phyloP scores from a whole-genome alignment of 345 rosid genomes.

The Bretschneidera sinensis region DNA sequence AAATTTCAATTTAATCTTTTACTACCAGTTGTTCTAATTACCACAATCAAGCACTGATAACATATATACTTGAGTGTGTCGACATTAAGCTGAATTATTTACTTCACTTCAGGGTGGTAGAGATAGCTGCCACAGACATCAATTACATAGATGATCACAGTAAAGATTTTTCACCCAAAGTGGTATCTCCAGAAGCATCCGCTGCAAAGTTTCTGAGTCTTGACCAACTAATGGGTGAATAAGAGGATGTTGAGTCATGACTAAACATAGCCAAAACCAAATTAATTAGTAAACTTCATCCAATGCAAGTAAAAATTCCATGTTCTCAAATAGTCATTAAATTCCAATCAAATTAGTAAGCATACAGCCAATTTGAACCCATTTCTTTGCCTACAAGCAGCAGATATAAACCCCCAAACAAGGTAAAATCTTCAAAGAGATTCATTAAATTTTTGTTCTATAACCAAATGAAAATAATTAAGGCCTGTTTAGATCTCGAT shows the following conservation, averaged over 20 bases:
- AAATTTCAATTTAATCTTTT: too few species aligned
- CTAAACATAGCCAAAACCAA: constrained; percentile 10
- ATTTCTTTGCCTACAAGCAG: background rate
- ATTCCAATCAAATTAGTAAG: too few species aligned
- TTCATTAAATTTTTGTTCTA: too few species aligned
- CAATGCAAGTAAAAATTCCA: background rate
- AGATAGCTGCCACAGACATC: background rate
- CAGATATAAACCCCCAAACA: background rate
- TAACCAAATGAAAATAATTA: too few species aligned
- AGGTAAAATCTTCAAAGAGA: too few species aligned
- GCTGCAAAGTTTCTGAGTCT: constrained; percentile 50
- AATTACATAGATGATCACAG: constrained; percentile 53
- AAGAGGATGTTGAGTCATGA: constrained; percentile 57
- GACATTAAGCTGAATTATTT: too few species aligned
- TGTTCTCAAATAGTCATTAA: too few species aligned
- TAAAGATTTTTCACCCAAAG: constrained; percentile 74
- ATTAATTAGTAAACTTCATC: constrained; percentile 3
- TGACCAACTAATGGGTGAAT: constrained; percentile 51
- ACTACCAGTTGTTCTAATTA: too few species aligned
- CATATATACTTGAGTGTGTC: too few species aligned
- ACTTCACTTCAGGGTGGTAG: too few species aligned
- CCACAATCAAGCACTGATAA: too few species aligned
- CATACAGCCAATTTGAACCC: background rate
- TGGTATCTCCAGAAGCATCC: constrained; percentile 72
- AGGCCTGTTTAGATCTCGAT: too few species aligned